Conservation (phyloP, 2,329 filamentous ascomycete species). For the Penicillium sp. region DNA sequence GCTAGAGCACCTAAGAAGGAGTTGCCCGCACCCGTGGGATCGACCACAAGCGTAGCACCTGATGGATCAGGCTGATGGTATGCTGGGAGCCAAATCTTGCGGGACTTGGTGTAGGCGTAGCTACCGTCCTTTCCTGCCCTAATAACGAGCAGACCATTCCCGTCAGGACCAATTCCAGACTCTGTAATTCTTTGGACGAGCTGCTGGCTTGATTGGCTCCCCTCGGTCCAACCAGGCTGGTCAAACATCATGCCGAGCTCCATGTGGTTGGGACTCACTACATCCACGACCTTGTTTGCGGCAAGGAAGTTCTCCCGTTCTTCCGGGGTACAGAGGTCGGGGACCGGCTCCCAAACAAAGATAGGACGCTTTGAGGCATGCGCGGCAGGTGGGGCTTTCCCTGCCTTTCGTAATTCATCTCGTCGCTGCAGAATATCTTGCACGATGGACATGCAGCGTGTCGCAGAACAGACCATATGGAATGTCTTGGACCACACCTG, state of each 20-base stretch:
- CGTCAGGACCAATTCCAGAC: slow-evolving; percentile 37
- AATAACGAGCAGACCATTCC: slow-evolving; percentile 44
- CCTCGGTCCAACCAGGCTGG: slow-evolving; percentile 36
- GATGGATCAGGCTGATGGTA: slow-evolving; percentile 54
- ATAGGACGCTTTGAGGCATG: slow-evolving; percentile 56
- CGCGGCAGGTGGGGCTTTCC: slow-evolving; percentile 26
- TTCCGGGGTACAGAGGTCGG: slow-evolving; percentile 74
- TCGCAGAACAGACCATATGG: slow-evolving; percentile 80
- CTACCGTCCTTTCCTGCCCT: slow-evolving; percentile 61
- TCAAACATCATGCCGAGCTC: slow-evolving; percentile 88
- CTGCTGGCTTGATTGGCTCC: slow-evolving; percentile 26
- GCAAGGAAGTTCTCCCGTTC: slow-evolving; percentile 53
- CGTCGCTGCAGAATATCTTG: slow-evolving; percentile 61
- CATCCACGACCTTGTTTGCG: slow-evolving; percentile 54
- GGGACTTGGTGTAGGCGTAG: slow-evolving; percentile 45
- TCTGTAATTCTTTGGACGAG: slow-evolving; percentile 38
- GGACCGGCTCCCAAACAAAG: slow-evolving; percentile 94
- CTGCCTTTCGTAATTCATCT: slow-evolving; percentile 30
- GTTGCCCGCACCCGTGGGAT: slow-evolving; percentile 93
- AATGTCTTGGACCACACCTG: slow-evolving; percentile 73
- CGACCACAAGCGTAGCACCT: slow-evolving; percentile 58
- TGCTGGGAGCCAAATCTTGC: slow-evolving; percentile 68
- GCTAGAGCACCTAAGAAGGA: slow-evolving; percentile 69
- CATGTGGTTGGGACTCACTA: slow-evolving; percentile 75
- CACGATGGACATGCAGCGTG: slow-evolving; percentile 72